Conservation (phyloP, 1,284 basidiomycete species). For the Moesziomyces globuligerus region DNA sequence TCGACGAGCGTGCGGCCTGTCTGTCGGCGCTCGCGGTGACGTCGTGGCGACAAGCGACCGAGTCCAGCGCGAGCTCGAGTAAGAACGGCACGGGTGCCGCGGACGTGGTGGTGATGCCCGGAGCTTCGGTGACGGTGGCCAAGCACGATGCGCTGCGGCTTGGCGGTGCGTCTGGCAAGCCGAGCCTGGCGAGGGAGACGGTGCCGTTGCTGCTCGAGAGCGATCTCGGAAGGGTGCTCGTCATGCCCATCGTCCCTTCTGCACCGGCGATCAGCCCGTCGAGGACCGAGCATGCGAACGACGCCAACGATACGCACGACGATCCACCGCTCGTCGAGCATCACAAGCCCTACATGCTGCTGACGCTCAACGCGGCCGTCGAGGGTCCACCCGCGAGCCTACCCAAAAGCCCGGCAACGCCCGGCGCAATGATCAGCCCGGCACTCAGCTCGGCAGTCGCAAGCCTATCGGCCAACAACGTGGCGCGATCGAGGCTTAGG, state of each 20-base stretch:
- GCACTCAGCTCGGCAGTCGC: conserved; percentile 21
- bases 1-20: conserved; percentile 38
- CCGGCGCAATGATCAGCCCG: conserved; percentile 1
- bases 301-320: conserved; percentile 8
- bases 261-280: conserved; percentile 3
- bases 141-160: conserved; percentile 24
- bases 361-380: conserved; percentile 34
- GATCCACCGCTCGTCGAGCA: conserved; percentile 5
- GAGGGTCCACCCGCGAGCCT: background rate
- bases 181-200: conserved; percentile 8
- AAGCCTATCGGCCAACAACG: conserved; percentile 21
- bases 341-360: conserved; percentile 39
- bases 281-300: conserved; percentile 9
- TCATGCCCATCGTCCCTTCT: conserved; percentile 37
- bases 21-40: conserved; percentile 38
- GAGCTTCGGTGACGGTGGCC: conserved; percentile 14
- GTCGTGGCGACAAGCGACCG: conserved; percentile 31
- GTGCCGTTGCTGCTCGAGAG: conserved; percentile 38
- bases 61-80: background rate
- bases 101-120: conserved; percentile 16
- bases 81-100: background rate
- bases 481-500: conserved; percentile 20
- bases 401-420: conserved; percentile 3
- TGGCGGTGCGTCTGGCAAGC: background rate
- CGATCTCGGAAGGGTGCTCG: conserved; percentile 31